These are phyloP conservation scores for Omphalea diandra DNA, from an alignment of 441 rosid genomes.

Conservation along the genomic window DNA sequence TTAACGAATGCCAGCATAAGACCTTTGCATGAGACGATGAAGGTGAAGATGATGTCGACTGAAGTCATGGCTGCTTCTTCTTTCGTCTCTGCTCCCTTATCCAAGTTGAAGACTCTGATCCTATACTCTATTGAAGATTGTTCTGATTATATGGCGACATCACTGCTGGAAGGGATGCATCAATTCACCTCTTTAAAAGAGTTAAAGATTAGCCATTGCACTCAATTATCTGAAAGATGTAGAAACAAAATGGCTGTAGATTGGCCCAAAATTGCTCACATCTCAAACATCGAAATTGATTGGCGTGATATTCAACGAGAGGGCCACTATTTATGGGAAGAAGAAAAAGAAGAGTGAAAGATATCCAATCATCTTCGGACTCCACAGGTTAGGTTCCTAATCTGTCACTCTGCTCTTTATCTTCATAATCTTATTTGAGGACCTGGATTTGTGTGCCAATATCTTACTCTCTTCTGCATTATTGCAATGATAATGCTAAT, in stretches of 20 bases:
- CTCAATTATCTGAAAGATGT: background rate
- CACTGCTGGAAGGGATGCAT: background rate
- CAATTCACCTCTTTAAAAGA: background rate
- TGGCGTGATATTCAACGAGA: background rate
- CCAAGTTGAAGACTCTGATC: background rate
- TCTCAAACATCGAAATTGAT: background rate
- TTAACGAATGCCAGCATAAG: background rate
- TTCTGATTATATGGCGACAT: too few relatives aligned
- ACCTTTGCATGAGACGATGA: conserved; percentile 10
- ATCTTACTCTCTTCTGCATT: too few relatives aligned
- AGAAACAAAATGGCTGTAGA: background rate
- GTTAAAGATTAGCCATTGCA: background rate
- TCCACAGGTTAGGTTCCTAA: too few relatives aligned
- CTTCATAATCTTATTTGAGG: too few relatives aligned
- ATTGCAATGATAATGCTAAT: too few relatives aligned
- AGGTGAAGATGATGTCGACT: too few relatives aligned
- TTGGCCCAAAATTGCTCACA: background rate
- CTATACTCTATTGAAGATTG: background rate
- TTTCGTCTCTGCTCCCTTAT: background rate
- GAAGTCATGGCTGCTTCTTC: background rate
- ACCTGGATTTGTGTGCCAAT: too few relatives aligned
- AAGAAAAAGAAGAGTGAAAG: too few relatives aligned
- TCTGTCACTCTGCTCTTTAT: too few relatives aligned
- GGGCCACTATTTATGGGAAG: too few relatives aligned
- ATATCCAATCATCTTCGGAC: too few relatives aligned